These are phyloP conservation scores for Candida corydali DNA, from an alignment of 805 yeast genomes.

Conservation along the genomic window DNA sequence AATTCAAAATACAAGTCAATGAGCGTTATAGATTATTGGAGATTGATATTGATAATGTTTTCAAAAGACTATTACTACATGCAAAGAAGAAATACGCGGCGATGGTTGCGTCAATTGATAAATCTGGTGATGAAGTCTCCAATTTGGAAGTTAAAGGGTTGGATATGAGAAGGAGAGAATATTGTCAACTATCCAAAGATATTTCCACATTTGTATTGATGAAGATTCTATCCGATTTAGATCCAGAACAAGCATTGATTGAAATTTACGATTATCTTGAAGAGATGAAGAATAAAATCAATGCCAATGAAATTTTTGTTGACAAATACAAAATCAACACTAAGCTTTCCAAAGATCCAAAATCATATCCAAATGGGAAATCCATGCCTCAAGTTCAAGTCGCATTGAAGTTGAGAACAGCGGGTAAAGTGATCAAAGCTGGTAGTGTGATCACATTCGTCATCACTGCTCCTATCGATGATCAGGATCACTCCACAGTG, in stretches of 20 bases:
- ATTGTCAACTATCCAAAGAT: conserved; percentile 87
- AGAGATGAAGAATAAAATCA: conserved; percentile 52
- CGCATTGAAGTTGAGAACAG: conserved; percentile 73
- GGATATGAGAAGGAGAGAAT: conserved; percentile 96
- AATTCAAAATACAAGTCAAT: conserved; percentile 80
- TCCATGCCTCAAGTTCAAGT: conserved; percentile 88
- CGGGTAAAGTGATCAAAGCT: conserved; percentile 82
- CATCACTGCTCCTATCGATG: conserved; percentile 46
- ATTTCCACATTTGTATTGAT: conserved; percentile 72
- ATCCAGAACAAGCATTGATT: conserved; percentile 70
- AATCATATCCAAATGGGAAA: conserved; percentile 74
- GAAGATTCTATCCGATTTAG: conserved; percentile 65
- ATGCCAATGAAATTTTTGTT: conserved; percentile 56
- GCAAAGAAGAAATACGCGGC: conserved; percentile 99
- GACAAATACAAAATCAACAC: conserved; percentile 78
- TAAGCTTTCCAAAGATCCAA: conserved; percentile 85
- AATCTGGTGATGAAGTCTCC: conserved; percentile 44
- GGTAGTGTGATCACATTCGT: conserved; percentile 89
- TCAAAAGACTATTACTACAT: conserved; percentile 76
- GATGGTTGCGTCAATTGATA: conserved; percentile 52
- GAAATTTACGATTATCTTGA: conserved; percentile 72
- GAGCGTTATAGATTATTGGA: conserved; percentile 84
- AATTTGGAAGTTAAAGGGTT: conserved; percentile 88
- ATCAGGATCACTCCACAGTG: conserved; percentile 33
- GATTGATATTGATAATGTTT: conserved; percentile 92